Conservation (phyloP, 345 rosid species). For the Eucalyptus curtisii region DNA sequence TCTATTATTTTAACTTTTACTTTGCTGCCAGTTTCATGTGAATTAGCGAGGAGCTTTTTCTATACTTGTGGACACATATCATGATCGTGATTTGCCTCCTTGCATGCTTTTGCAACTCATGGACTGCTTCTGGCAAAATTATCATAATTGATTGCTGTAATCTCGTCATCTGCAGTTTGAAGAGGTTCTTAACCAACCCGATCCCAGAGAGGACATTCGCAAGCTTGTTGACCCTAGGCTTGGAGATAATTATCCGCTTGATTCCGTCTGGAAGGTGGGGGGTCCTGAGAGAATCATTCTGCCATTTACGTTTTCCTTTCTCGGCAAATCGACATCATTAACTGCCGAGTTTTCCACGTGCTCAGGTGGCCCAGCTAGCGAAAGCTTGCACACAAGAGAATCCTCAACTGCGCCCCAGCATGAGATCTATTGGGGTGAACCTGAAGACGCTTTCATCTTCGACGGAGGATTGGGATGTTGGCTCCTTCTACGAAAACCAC, state of each 20-base stretch:
- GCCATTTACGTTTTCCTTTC: neutral
- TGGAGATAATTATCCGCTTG: slow-evolving; percentile 59
- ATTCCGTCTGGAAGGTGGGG: slow-evolving; percentile 59
- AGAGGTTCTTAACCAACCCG: slow-evolving; percentile 47
- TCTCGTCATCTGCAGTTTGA: slow-evolving; percentile 41
- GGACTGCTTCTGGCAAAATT: neutral
- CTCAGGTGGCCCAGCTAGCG: slow-evolving; percentile 87
- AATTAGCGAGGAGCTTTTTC: neutral
- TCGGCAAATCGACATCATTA: too few species aligned
- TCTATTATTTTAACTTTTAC: neutral
- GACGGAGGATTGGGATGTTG: slow-evolving; percentile 74
- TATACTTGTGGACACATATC: neutral
- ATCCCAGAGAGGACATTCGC: slow-evolving; percentile 43
- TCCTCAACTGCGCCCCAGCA: slow-evolving; percentile 68
- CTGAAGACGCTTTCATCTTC: slow-evolving; percentile 72
- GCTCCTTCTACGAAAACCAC: slow-evolving; percentile 53
- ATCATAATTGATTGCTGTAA: neutral
- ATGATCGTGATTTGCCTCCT: neutral
- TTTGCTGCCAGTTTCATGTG: neutral
- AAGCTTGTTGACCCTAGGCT: slow-evolving; percentile 68
- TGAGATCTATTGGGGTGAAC: slow-evolving; percentile 88
- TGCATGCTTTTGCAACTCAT: neutral
- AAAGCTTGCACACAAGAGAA: slow-evolving; percentile 80
- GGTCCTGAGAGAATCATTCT: neutral
- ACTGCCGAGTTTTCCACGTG: neutral